Evolutionary conservation across 805 yeast species (phyloP), one percentile per base, ranked within the genome.

Genomic region (Groenewaldozyma salmanticensis): DNA sequence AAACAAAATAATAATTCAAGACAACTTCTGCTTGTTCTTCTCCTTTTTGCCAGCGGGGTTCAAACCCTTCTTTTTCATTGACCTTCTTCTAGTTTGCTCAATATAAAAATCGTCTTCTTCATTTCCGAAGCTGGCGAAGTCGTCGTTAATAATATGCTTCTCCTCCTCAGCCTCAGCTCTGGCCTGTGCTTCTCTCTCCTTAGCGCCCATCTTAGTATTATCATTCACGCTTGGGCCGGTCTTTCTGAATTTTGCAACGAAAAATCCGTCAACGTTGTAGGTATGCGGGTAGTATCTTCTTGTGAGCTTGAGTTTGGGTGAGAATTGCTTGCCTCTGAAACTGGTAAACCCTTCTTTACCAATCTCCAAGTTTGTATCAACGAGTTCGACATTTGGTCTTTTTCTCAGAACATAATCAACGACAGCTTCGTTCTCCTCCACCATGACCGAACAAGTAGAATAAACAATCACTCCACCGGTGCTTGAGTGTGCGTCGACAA

Each of bases 241-340:
- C 73, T 92, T 92, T 67, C 84, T 77, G 71, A 92, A 85, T 63
- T 90, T 92, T 42, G 99, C 99, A 45, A 92, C 98, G 62, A 68
- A 92, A 74, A 92, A 92, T 19, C 99, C 99, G 65, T 92, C 99
- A 42, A 92, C 98, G 62, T 92, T 92, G 61, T 92, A 92, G 21
- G 95, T 88, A 66, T 92, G 99, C 42, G 99, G 99, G 61, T 92
- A 92, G 65, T 90, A 92, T 63, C 99, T 78, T 70, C 95, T 78
- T 2, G 97, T 88, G 53, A 90, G 66, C 38, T 76, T 74, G 42
- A 92, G 61, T 52, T 75, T 75, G 34, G 84, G 74, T 59, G 82
- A 78, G 71, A 88, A 92, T 43, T 76, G 83, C 64, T 88, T 90
- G 38, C 98, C 99, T 61, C 97, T 74, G 68, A 72, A 92, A 31